phyloP scores from a whole-genome alignment of 352 stramenopile species.

The Blastocystis sp. region DNA sequence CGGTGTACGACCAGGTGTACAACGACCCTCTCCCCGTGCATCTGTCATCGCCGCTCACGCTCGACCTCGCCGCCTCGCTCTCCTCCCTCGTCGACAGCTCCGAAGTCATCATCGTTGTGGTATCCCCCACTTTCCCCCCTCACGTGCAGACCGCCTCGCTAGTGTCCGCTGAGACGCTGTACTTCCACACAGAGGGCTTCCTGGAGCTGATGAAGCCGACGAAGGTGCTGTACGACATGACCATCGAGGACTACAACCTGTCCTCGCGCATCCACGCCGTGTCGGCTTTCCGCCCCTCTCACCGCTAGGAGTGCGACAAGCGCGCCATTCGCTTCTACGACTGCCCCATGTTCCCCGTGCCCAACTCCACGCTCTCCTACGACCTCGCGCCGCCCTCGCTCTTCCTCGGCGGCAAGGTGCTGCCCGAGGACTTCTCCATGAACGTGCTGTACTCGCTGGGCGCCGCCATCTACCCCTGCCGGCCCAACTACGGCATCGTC shows the following conservation, averaged over 20 bases:
- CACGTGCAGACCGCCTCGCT: neutral
- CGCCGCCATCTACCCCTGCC: slow-evolving; percentile 5
- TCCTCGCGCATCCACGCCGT: slow-evolving; percentile 18
- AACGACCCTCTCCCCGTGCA: neutral
- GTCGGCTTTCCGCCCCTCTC: neutral
- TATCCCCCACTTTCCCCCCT: neutral
- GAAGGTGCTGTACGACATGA: slow-evolving; percentile 24
- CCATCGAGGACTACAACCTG: slow-evolving; percentile 17
- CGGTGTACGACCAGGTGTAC: slow-evolving; percentile 1
- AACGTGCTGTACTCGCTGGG: slow-evolving; percentile 39
- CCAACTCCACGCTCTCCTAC: slow-evolving; percentile 4
- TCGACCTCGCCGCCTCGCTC: neutral
- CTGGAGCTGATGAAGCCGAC: neutral
- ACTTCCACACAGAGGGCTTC: slow-evolving; percentile 2
- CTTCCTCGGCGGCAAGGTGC: slow-evolving; percentile 3
- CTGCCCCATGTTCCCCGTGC: slow-evolving; percentile 20
- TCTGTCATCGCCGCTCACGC: neutral
- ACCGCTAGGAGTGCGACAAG: slow-evolving; percentile 12
- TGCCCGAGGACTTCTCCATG: slow-evolving; percentile 11
- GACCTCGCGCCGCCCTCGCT: slow-evolving; percentile 1
- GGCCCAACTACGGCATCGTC: slow-evolving; percentile 22
- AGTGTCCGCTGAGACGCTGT: neutral
- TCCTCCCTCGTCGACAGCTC: neutral
- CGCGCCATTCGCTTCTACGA: slow-evolving; percentile 10
- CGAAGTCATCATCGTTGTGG: slow-evolving; percentile 33